phyloP scores from a whole-genome alignment of 2,329 filamentous ascomycete genomes.

The Coniosporium tulheliwenetii region DNA sequence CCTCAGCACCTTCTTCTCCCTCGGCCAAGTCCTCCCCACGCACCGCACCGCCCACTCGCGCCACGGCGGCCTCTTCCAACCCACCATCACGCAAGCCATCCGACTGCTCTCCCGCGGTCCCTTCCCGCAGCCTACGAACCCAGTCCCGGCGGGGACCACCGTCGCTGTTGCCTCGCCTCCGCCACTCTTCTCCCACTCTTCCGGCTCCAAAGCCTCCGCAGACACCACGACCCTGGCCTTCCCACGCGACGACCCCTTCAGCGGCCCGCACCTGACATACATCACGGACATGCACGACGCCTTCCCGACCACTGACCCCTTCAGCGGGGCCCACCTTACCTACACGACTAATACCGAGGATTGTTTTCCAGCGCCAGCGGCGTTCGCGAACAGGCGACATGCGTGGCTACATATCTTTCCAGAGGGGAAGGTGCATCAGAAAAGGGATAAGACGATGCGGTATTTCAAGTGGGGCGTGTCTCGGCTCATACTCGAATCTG shows the following conservation, averaged over 20 bases:
- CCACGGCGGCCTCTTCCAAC: constrained; percentile 76
- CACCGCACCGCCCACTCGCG: constrained; percentile 67
- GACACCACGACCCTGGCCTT: constrained; percentile 8
- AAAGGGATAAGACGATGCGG: constrained; percentile 60
- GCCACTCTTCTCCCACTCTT: constrained; percentile 2
- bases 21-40: constrained; percentile 81
- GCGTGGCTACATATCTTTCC: constrained; percentile 94
- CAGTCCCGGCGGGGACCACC: constrained; percentile 5
- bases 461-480: constrained; percentile 99
- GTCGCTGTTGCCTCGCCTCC: constrained; percentile 2
- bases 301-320: constrained; percentile 51
- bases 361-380: constrained; percentile 53
- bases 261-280: constrained; percentile 37
- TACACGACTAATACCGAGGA: constrained; percentile 56
- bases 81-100: constrained; percentile 74
- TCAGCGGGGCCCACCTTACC: constrained; percentile 33
- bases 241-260: constrained; percentile 47
- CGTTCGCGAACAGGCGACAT: constrained; percentile 52
- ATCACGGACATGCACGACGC: constrained; percentile 52
- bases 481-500: constrained; percentile 75
- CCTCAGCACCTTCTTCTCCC: constrained; percentile 64
- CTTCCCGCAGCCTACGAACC: constrained; percentile 18
- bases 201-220: constrained; percentile 4
- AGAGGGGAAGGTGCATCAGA: constrained; percentile 87
- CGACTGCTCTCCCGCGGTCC: constrained; percentile 56